A percentile compares a stretch with the other conserved stretches of the same genome.
Conservation (phyloP, 2,329 filamentous ascomycete genomes). For the Pseudodiploospora longispora region DNA sequence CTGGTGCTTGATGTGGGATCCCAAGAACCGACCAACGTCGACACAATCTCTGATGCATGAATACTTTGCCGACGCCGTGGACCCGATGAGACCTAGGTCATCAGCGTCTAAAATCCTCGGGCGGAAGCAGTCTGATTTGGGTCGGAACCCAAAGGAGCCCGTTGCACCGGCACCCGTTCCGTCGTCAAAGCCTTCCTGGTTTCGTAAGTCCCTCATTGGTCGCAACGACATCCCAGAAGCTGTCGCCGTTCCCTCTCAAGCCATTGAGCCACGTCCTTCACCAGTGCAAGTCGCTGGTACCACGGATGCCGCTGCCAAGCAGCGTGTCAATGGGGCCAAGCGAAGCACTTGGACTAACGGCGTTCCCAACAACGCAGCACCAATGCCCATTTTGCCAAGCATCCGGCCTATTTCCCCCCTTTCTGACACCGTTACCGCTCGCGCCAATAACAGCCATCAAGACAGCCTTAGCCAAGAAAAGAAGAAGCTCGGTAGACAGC, state of each 20-base stretch:
- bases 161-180: conserved; percentile 44
- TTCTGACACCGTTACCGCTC: conserved; percentile 86
- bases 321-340: conserved; percentile 55
- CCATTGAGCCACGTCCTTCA: conserved; percentile 33
- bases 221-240: conserved; percentile 62
- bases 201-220: conserved; percentile 86
- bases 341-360: conserved; percentile 92
- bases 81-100: conserved; percentile 87
- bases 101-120: conserved; percentile 76
- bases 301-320: conserved; percentile 30
- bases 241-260: conserved; percentile 36
- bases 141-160: conserved; percentile 56
- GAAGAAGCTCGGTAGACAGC: conserved; percentile 92
- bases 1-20: conserved; percentile 99
- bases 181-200: conserved; percentile 87
- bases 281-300: conserved; percentile 34
- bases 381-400: conserved; percentile 92
- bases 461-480: conserved; percentile 52
- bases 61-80: conserved; percentile 86
- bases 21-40: conserved; percentile 82
- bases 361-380: conserved; percentile 67
- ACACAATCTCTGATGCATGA: conserved; percentile 91
- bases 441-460: conserved; percentile 62
- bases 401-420: conserved; percentile 93
- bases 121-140: conserved; percentile 82